phyloP scores from a whole-genome alignment of 345 rosid species.

The Clausena lansium region DNA sequence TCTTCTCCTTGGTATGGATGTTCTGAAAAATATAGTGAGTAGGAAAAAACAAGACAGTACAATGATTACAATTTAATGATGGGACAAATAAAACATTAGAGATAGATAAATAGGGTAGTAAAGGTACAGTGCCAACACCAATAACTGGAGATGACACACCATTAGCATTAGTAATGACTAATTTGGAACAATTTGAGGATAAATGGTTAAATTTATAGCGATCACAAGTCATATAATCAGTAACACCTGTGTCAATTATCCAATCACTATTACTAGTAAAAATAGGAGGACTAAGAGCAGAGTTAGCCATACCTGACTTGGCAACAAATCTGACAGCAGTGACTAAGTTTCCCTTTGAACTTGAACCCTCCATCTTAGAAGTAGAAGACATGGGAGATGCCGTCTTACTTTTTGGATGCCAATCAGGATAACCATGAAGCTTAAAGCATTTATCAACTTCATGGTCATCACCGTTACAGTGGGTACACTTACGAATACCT shows the following conservation, averaged over 20 bases:
- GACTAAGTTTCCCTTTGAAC: not conserved
- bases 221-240: not conserved
- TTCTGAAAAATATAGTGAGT: not conserved
- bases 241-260: not conserved
- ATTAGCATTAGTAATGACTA: not conserved
- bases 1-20: conserved; percentile 2
- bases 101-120: not conserved
- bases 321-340: not conserved
- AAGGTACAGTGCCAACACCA: not conserved
- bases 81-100: not conserved
- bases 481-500: not conserved
- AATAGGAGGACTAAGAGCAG: not conserved
- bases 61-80: not conserved
- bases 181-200: not conserved
- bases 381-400: not conserved
- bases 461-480: not conserved
- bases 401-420: not conserved
- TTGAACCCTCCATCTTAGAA: not conserved
- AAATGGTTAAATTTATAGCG: not conserved
- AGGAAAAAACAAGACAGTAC: not conserved
- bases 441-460: not conserved
- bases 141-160: not conserved
- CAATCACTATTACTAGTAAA: not conserved
- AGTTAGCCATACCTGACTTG: not conserved
- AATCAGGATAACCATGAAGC: not conserved